Evolutionary conservation across 257 asterid species (phyloP).

Genomic region (Fraxinus excelsior): DNA sequence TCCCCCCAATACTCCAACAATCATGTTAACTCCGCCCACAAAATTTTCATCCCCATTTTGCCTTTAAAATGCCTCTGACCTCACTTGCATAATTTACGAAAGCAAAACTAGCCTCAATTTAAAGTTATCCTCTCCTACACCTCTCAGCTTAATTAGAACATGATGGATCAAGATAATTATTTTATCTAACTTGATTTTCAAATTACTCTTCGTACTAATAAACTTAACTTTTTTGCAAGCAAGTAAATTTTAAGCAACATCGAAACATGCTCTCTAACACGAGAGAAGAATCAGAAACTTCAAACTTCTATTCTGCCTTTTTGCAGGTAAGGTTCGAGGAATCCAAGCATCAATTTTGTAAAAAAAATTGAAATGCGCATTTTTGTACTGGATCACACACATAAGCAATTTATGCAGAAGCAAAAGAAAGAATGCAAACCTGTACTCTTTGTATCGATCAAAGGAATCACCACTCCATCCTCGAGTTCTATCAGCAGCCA

Average conservation of each 20-base stretch:
- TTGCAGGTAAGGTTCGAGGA: neutral
- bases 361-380: no score
- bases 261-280: neutral
- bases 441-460: conserved; percentile 85
- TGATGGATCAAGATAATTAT: neutral
- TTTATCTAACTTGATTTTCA: neutral
- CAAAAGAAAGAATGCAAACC: conserved; percentile 35
- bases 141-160: no score
- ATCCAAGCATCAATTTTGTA: no score
- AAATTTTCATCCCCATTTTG: no score
- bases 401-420: neutral
- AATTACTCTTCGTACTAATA: neutral
- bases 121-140: no score
- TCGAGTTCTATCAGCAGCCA: conserved; percentile 89
- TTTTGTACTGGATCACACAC: neutral
- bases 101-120: no score
- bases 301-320: no score
- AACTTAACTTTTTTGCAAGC: neutral
- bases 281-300: neutral
- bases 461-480: conserved; percentile 98
- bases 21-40: no score
- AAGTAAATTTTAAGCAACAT: neutral
- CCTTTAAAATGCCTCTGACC: no score
- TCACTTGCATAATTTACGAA: no score
- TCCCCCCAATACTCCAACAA: no score